These are phyloP conservation scores for Capsella bursapastoris DNA, from an alignment of 345 rosid genomes.

Conservation along the genomic window DNA sequence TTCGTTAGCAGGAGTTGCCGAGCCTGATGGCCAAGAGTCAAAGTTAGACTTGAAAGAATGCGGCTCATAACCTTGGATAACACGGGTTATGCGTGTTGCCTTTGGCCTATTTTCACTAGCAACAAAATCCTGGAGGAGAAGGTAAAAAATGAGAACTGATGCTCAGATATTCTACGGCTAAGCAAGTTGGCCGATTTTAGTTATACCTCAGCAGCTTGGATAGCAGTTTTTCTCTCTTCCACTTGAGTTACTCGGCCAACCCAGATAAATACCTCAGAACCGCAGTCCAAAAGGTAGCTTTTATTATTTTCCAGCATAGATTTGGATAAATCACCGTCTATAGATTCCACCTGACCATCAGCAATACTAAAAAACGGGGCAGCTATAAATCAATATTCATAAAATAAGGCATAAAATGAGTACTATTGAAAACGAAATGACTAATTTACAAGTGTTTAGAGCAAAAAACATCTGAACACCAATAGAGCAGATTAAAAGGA, in stretches of 20 bases:
- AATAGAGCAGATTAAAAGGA: conserved; percentile 22
- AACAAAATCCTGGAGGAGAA: conserved; percentile 72
- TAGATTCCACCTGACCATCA: conserved; percentile 59
- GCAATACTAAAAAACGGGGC: conserved; percentile 54
- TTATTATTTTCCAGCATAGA: conserved; percentile 78
- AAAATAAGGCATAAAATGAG: not conserved
- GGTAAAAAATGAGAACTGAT: conserved; percentile 37
- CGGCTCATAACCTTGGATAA: conserved; percentile 96
- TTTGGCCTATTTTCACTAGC: conserved; percentile 84
- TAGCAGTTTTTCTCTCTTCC: conserved; percentile 93
- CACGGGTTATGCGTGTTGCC: conserved; percentile 71
- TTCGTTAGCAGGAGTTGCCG: conserved; percentile 77
- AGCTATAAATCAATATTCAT: conserved; percentile 7
- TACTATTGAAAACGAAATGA: not conserved
- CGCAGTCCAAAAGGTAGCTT: conserved; percentile 85
- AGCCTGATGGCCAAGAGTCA: conserved; percentile 95
- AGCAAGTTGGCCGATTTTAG: conserved; percentile 28
- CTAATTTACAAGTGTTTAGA: conserved; percentile 13
- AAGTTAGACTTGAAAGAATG: conserved; percentile 88
- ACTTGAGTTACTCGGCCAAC: conserved; percentile 97
- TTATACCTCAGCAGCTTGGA: conserved; percentile 86
- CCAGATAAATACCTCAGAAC: conserved; percentile 93
- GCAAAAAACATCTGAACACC: conserved; percentile 2
- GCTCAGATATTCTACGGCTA: conserved; percentile 13
- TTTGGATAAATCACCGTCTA: conserved; percentile 82